Base-by-base conservation (phyloP, 805 yeast species). In the Metschnikowia continentalis region DNA sequence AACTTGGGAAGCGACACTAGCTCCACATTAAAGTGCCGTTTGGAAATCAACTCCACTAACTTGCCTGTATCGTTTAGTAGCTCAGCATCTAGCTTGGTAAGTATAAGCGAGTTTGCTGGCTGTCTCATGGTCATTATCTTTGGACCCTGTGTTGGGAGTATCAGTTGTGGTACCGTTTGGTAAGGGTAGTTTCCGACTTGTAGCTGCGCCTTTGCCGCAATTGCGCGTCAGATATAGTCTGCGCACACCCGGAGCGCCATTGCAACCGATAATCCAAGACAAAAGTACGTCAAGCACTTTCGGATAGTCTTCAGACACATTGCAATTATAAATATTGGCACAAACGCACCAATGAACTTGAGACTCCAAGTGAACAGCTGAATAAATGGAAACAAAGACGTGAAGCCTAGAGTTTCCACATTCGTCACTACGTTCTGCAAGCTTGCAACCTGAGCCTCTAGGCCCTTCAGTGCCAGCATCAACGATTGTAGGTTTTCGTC, bases 61-160 rank as follows among this genome's bases (percentile, higher is more conserved):
- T 49, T 55, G 19, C 54, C 52, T 2, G 77, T 74, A 41, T 67
- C 58, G 2, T 52, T 26, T n/a, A 67, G 54, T 13, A 64, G 40
- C 5, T 54, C 56, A 2, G 54, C 56, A 3, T 61, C 48, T 14
- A 68, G 56, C 19, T 65, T 55, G 17, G 75, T 70, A 15, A 73
- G 48, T 15, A 74, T 72, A 19, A 74, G 59, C 3, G 76, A 68
- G 50, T 74, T 74, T 35, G 61, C 54, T n/a, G 61, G 59, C 7
- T 35, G 3, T 14, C 38, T 42, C 46, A 33, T 42, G 5, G 22
- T 22, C 35, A 6, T 41, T 6, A n/a, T 42, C 15, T 32, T 32
- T 15, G 15, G 11, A 17, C 8, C 11, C 15, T 37, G 40, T 7
- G 6, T 8, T 13, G 40, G 23, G 15, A 5, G 40, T 10, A 37